phyloP scores from a whole-genome alignment of 2,329 filamentous ascomycete genomes.

The Paraconiothyrium sp. region DNA sequence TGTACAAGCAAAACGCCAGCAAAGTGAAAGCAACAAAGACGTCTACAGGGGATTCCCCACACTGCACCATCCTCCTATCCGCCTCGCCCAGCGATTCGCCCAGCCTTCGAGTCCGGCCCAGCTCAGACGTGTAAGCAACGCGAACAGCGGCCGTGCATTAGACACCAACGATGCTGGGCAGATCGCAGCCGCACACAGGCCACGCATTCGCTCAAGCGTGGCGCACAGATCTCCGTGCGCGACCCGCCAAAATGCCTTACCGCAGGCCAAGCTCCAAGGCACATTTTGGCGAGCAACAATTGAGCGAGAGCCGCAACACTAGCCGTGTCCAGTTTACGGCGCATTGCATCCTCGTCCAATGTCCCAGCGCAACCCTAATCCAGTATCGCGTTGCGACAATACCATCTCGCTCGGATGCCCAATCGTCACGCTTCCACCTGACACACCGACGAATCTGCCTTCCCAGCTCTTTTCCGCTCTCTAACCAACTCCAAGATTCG shows the following conservation, averaged over 20 bases:
- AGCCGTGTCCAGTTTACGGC: background rate
- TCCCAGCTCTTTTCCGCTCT: background rate
- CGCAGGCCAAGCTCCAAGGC: constrained; percentile 8
- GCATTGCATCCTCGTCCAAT: background rate
- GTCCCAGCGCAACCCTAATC: background rate
- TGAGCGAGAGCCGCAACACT: background rate
- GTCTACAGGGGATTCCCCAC: background rate
- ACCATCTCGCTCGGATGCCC: background rate
- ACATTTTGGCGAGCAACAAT: background rate
- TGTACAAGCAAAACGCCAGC: background rate
- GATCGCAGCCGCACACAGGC: background rate
- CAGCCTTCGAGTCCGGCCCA: constrained; percentile 6
- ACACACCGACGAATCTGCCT: constrained; percentile 12
- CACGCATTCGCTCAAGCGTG: background rate
- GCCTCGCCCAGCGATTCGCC: constrained; percentile 1
- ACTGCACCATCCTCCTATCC: background rate
- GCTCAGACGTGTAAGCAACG: constrained; percentile 10
- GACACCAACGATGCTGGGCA: constrained; percentile 7
- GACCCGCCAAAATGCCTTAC: constrained; percentile 22
- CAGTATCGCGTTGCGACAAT: constrained; percentile 1
- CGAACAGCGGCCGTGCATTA: constrained; percentile 2
- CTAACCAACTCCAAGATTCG: background rate
- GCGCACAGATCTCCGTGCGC: background rate
- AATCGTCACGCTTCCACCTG: background rate
- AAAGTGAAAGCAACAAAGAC: background rate